Base-by-base conservation (phyloP, 768 basidiomycete species). In the Rhodosporidiobolus odoratus region DNA sequence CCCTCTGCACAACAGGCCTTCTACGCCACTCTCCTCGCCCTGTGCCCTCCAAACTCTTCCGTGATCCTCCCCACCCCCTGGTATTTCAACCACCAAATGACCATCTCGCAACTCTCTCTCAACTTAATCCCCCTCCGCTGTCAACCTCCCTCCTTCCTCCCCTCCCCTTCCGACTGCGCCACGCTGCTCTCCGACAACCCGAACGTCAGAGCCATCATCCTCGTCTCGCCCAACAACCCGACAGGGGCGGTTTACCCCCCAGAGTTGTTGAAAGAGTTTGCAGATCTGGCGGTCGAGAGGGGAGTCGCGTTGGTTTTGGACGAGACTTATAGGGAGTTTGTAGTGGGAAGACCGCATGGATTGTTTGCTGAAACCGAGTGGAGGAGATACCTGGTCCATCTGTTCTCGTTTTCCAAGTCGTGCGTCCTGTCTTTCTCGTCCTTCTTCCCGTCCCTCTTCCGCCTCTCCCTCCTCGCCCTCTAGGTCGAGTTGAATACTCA, bases 261-360 rank as follows among this genome's bases (percentile, higher is more conserved):
- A 0, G 75, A 78, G 0, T 82, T 89, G 9, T 78, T 92, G 34
- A 78, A 81, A 0, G 80, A 84, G 8, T 92, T 91, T 73, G 84
- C 84, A 3, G 73, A 80, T 0, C 83, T 92, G 4, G 88, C 90
- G 0, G 79, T 76, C 30, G 80, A 83, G 60, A 78, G 82, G 35
- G 81, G 82, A 1, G 75, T 91, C 25, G 87, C 89, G 0, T 83
- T 92, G 32, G 83, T 92, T 45, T 58, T 94, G n/a, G 91, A 94
- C 79, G 90, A 92, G 80, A 92, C 91, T 2, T 94, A 94, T 79
- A 84, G 90, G 19, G 90, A 92, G 77, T 91, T 92, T 76, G 80
- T 87, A 52, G 76, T 79, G 9, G 79, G 8, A 75, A 79, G 81
- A n/a, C 86, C 88, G 0, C 88, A 89, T 76, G 69, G 73, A 41